Percentiles rank a stretch among this genome's conserved stretches.
Evolutionary conservation across 257 asterid genomes (phyloP).

Genomic region (Eucommia ulmoides): DNA sequence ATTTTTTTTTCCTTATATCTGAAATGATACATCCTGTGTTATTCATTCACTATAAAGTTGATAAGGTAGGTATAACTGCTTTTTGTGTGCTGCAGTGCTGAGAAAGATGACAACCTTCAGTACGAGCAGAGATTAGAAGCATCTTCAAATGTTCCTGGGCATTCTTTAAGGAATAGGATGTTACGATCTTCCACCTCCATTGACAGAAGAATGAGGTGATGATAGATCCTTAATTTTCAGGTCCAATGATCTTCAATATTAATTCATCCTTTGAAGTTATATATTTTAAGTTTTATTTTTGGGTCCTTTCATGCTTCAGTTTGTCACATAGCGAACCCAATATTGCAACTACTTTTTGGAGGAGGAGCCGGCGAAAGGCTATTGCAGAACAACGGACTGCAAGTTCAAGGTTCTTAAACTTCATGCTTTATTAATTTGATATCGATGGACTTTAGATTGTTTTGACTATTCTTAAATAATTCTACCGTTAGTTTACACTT

Average conservation of each 20-base stretch:
- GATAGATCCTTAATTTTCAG: too few species aligned
- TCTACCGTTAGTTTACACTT: too few species aligned
- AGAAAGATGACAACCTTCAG: constrained; percentile 69
- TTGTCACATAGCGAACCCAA: constrained; percentile 87
- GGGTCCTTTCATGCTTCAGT: too few species aligned
- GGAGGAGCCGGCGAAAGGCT: constrained; percentile 85
- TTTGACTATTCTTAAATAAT: too few species aligned
- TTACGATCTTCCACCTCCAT: constrained; percentile 62
- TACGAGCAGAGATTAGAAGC: too few species aligned
- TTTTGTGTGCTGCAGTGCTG: constrained; percentile 36
- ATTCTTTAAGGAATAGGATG: constrained; percentile 78
- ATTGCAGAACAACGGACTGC: constrained; percentile 91
- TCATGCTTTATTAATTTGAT: constrained; percentile 10
- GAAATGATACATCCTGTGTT: too few species aligned
- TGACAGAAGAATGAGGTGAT: constrained; percentile 72
- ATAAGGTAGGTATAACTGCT: too few species aligned
- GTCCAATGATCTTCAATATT: too few species aligned
- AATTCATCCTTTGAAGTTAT: not conserved
- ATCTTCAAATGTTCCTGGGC: too few species aligned
- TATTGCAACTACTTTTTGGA: constrained; percentile 86
- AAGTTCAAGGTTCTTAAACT: constrained; percentile 78
- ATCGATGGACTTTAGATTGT: too few species aligned
- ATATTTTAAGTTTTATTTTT: too few species aligned
- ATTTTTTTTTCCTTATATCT: not conserved
- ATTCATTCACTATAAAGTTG: too few species aligned